A percentile compares a stretch with the other conserved stretches of the same genome.
Evolutionary conservation across 257 asterid species (phyloP).

Genomic region (Solanum ossicruentum): DNA sequence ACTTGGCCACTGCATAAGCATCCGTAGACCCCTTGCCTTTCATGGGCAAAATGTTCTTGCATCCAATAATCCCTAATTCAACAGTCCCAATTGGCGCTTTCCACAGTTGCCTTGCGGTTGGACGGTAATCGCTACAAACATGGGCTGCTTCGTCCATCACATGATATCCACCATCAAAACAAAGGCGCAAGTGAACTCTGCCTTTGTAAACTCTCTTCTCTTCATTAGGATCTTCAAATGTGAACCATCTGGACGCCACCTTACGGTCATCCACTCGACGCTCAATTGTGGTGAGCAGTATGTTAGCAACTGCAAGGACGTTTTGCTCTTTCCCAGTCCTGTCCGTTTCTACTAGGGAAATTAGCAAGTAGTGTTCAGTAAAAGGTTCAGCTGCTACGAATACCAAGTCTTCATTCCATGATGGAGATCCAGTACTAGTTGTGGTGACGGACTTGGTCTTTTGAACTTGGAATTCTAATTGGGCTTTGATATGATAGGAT

Average conservation of each 20-base stretch:
- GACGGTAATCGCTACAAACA: constrained; percentile 78
- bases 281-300: constrained; percentile 51
- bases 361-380: constrained; percentile 30
- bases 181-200: constrained; percentile 55
- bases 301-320: constrained; percentile 38
- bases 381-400: constrained; percentile 83
- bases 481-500: constrained; percentile 44
- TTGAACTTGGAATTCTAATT: constrained; percentile 59
- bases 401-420: constrained; percentile 70
- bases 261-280: constrained; percentile 74
- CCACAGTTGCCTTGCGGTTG: constrained; percentile 87
- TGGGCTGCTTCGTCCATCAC: constrained; percentile 82
- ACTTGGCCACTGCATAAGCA: constrained; percentile 76
- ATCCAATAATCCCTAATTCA: constrained; percentile 70
- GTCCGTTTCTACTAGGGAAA: constrained; percentile 33
- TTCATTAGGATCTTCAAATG: constrained; percentile 51
- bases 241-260: constrained; percentile 73
- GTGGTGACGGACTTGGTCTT: constrained; percentile 36
- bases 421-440: constrained; percentile 37
- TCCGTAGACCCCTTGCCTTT: constrained; percentile 64
- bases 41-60: constrained; percentile 64
- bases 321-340: constrained; percentile 35
- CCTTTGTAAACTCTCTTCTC: constrained; percentile 50
- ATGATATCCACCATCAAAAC: constrained; percentile 90
- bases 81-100: constrained; percentile 53